Base-by-base conservation (phyloP, 1,284 basidiomycete species). In the Violaceomyces palustris region DNA sequence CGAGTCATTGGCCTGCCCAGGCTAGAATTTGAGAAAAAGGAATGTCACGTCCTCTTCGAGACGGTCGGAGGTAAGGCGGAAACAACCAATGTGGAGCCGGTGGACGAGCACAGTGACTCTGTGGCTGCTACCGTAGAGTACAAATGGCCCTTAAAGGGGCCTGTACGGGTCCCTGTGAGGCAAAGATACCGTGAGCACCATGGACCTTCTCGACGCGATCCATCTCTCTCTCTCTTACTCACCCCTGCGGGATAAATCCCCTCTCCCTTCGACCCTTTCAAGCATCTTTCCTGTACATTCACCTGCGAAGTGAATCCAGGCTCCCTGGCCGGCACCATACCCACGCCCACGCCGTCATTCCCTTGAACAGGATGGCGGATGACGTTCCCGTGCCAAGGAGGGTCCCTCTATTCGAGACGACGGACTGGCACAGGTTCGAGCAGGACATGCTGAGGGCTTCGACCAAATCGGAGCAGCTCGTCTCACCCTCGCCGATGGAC, bases 341-440 rank as follows among this genome's bases (percentile, higher is more conserved):
- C 10, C 56, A 56, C 22, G 67, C 57, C 2, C 47, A 54, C 36
- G 52, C 51, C 7, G 58, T 61, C 24, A 19, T 67, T 3, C 51
- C 62, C 10, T 49, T 69, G 22, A 64, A 60, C 33, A 42, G 64
- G 10, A 15, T 67, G 19, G 38, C 50, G 6, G 67, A 68, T 39
- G 58, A 54, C 36, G 45, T 36, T 39, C 50, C 44, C 3, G 28
- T 53, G 11, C 41, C 45, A 23, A 44, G 53, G 15, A 46, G 58
- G 3, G 26, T 61, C 26, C 53, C 53, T 5, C 30, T 64, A 21
- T 67, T 48, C 28, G 60, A 60, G 30, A 41, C 60, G 17, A 27
- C 39, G 0, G 56, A 69, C 34, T 50, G 44, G 60, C 46, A 46
- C 21, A 34, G 50, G 26, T 47, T 60, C 35, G 64, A 67, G 50